Percentiles rank a stretch among this genome's conserved stretches.
phyloP scores from a whole-genome alignment of 352 stramenopile genomes.

The Phytophthora citricola region DNA sequence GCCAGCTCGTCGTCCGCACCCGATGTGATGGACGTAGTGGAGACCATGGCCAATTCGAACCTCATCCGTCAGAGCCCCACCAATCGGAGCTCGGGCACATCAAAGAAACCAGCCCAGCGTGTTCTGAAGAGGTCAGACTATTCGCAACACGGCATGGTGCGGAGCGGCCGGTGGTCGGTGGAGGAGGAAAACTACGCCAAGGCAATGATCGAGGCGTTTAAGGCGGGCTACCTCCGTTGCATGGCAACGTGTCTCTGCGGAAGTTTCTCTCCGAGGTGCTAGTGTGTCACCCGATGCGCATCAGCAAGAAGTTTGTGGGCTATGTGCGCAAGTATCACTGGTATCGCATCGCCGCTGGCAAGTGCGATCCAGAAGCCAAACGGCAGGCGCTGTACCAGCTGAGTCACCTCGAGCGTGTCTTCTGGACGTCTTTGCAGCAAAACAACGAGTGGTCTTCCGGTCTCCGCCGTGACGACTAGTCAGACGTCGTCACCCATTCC shows the following conservation, averaged over 20 bases:
- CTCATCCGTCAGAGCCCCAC: slow-evolving; percentile 35
- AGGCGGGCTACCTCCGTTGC: slow-evolving; percentile 68
- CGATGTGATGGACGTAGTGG: slow-evolving; percentile 26
- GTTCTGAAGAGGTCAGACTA: slow-evolving; percentile 84
- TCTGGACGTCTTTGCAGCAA: slow-evolving; percentile 71
- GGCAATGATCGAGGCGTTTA: slow-evolving; percentile 87
- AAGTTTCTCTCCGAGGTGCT: slow-evolving; percentile 90
- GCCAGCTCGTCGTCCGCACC: slow-evolving; percentile 18
- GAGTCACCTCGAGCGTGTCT: slow-evolving; percentile 58
- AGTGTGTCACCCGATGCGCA: slow-evolving; percentile 90
- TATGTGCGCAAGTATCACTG: slow-evolving; percentile 90
- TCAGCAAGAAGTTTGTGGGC: slow-evolving; percentile 93
- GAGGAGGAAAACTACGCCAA: slow-evolving; percentile 84
- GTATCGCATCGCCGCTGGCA: slow-evolving; percentile 77
- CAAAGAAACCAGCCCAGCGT: slow-evolving; percentile 54
- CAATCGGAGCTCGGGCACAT: slow-evolving; percentile 3
- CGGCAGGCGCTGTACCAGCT: slow-evolving; percentile 49
- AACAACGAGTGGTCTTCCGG: slow-evolving; percentile 55
- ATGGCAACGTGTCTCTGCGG: slow-evolving; percentile 85
- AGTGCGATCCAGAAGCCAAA: slow-evolving; percentile 61
- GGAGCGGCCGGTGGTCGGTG: slow-evolving; percentile 71
- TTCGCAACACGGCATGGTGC: slow-evolving; percentile 75
- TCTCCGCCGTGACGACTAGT: slow-evolving; percentile 29
- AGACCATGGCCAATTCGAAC: slow-evolving; percentile 29
- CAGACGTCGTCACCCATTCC: background rate